Base-by-base conservation (phyloP, 2,329 filamentous ascomycete genomes). In the Ascochyta rabiei region DNA sequence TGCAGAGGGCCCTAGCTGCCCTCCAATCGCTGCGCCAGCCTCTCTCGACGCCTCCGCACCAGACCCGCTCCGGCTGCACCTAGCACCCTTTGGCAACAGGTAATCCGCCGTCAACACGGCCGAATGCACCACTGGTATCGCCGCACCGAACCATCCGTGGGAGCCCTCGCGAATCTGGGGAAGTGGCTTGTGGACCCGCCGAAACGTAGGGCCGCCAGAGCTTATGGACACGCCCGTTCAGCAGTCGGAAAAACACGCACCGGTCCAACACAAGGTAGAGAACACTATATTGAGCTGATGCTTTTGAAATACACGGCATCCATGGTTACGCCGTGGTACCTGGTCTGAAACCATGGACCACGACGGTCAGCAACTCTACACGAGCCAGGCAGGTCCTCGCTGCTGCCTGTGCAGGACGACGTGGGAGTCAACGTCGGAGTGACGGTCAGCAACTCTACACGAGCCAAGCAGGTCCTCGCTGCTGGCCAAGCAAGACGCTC, bases 161-260 rank as follows among this genome's bases (percentile, higher is more conserved):
- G 43, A 33, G 47, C 26, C 35, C 31, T 15, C 6, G 16, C 31
- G 33, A 52, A 52, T 52, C 53, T 56, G 53, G 53, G 53, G 53
- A 52, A 56, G 35, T 56, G 44, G 42, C 48, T 52, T 48, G 38
- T 47, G 48, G 39, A 31, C 38, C 53, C 53, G 48, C 39, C 41
- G 38, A 49, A 50, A 34, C 40, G 45, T 55, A 13, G 5, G 28
- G 28, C 8, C 28, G 28, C 21, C 21, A 23, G 21, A 30, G 28
- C 28, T 30, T 15, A 26, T 35, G 34, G 28, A 8, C 21, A 41
- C 21, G 34, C 34, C 34, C 40, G 30, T n/a, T 46, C 40, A 45
- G 45, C 41, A 45, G 15, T 39, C 28, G 12, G 34, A 37, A 9
- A 33, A 28, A 24, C 8, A 6, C 26, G 26, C 26, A 10, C 9